Evolutionary conservation across 441 rosid species (phyloP), one percentile per base, ranked within the genome.

Genomic region (Biscutella auriculata): DNA sequence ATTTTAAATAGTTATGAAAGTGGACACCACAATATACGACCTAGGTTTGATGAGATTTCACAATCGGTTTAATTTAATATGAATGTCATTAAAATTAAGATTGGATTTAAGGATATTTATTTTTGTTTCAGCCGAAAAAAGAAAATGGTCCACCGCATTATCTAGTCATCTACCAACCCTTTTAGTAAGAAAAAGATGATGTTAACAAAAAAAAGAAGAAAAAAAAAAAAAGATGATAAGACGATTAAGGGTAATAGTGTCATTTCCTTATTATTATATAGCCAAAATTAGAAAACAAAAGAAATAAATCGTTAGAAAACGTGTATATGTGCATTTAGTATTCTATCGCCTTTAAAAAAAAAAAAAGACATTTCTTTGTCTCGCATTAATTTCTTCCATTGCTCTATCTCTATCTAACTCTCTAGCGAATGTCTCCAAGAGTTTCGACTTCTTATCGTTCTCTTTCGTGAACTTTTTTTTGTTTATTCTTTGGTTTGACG

Each of bases 131-230:
- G 57, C 57, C 46, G 37, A 37, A 37, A 56, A 41, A 40, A 47
- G 9, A 53, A 60, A 23, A 23, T 49, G 72, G 72, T 49, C 67
- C 72, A 62, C 72, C 63, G 45, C 72, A 55, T 55, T 48, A 55
- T 68, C 72, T 42, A 54, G 62, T 67, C 72, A 67, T 67, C 72
- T 47, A 54, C 72, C 72, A 67, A 66, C 15, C 62, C 62, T 49
- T 60, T 16, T 45, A 11, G 54, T 10, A 15, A 33, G 55, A 63
- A 52, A 36, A n/a, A n/a, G n/a, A n/a, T n/a, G n/a, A n/a, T n/a
- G n/a, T n/a, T n/a, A n/a, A n/a, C n/a, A n/a, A n/a, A n/a, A n/a
- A n/a, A n/a, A n/a, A n/a, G n/a, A n/a, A n/a, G n/a, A n/a, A n/a
- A n/a, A n/a, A n/a, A n/a, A n/a, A n/a, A n/a, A n/a, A 19, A 19